Base-by-base conservation (phyloP, 345 rosid genomes). In the Populus ilicifolia region DNA sequence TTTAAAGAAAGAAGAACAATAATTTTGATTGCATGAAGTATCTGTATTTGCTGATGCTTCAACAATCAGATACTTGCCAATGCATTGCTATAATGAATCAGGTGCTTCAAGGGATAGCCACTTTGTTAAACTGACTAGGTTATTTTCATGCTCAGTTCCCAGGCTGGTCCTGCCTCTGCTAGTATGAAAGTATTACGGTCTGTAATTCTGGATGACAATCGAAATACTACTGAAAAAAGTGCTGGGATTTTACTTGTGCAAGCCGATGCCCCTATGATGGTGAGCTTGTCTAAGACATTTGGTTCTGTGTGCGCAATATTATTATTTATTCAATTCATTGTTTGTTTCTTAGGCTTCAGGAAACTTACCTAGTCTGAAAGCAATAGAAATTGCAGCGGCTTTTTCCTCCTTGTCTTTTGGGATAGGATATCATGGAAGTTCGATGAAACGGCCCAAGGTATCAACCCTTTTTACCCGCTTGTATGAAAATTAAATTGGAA, bases 131-230 rank as follows among this genome's bases (percentile, higher is more conserved):
- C 68, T 64, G 64, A 86, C 67, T 18, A 52, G 81, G 35, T 65
- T 39, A 11, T 59, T 69, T 59, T 79, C 75, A 8, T 78, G 63
- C 50, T 70, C 82, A 96, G 99, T 81, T 90, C 98, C 67, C 92
- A 91, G 81, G 94, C 88, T 73, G 99, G 98, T 75, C 98, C 94
- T 80, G 98, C 99, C 75, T 92, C 92, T 80, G 94, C 98, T 23
- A 90, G 97, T 81, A 77, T 81, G 87, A 89, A 91, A 80, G 89
- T 91, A 79, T 73, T 93, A 77, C 89, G 87, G 27, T 82, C 94
- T 29, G 79, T 87, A 18, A 76, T 84, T 79, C 87, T 80, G 23
- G 89, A 88, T 63, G 81, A 90, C 69, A 73, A 69, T 36, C 85
- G 35, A 84, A 85, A 71, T 76, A 78, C 72, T 23, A 65, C 80